A percentile compares a stretch with the other conserved stretches of the same genome.
These are phyloP conservation scores for Coprinopsis strossmayeri DNA, from an alignment of 768 basidiomycete species.

Conservation along the genomic window DNA sequence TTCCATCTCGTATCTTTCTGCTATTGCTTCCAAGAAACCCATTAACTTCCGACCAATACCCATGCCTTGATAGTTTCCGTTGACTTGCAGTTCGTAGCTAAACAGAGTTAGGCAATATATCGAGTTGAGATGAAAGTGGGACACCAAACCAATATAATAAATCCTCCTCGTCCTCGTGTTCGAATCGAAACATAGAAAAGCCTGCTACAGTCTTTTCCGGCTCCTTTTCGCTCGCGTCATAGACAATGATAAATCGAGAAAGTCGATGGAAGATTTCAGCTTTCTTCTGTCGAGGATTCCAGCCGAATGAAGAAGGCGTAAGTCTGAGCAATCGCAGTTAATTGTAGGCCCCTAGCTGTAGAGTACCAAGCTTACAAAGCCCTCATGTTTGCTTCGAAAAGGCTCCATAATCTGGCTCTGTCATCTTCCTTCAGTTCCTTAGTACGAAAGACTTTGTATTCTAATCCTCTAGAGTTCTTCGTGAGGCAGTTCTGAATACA, in stretches of 20 bases:
- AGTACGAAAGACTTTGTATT: neutral
- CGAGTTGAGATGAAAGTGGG: neutral
- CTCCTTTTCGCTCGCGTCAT: slow-evolving; percentile 5
- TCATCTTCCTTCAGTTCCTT: neutral
- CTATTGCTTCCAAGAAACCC: slow-evolving; percentile 42
- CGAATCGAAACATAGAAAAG: slow-evolving; percentile 70
- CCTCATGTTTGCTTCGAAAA: neutral
- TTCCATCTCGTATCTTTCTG: slow-evolving; percentile 47
- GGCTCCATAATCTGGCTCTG: neutral
- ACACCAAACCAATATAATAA: slow-evolving; percentile 62
- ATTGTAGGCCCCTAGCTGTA: neutral
- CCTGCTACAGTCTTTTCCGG: slow-evolving; percentile 23
- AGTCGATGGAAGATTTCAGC: slow-evolving; percentile 52
- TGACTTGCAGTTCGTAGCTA: slow-evolving; percentile 78
- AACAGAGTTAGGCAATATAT: neutral
- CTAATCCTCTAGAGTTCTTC: neutral
- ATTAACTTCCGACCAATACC: slow-evolving; percentile 59
- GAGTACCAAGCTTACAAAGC: neutral
- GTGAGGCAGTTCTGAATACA: neutral
- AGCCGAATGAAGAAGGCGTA: slow-evolving; percentile 53
- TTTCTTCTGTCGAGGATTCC: slow-evolving; percentile 50
- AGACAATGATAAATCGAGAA: slow-evolving; percentile 55
- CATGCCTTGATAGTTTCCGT: slow-evolving; percentile 29
- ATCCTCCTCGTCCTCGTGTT: slow-evolving; percentile 52
- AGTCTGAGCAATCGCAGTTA: slow-evolving; percentile 31